Evolutionary conservation across 2,329 filamentous ascomycete genomes (phyloP).

Genomic region (Sordariomycetes sp.): DNA sequence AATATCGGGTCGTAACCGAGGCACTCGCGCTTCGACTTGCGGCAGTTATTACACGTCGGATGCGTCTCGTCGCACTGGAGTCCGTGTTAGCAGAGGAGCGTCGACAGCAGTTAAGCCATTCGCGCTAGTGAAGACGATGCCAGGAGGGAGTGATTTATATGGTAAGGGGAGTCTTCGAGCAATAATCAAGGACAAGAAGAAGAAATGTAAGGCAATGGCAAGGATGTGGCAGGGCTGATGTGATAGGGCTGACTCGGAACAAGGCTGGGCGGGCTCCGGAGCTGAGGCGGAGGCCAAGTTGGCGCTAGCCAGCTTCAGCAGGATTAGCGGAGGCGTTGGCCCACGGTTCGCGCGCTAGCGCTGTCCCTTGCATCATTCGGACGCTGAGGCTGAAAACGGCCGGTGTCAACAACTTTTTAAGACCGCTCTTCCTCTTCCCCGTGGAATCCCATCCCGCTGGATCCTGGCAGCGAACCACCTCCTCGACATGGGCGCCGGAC

Average conservation of each 20-base stretch:
- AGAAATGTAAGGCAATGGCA: background rate
- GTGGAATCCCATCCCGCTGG: too few species aligned
- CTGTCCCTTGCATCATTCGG: too few species aligned
- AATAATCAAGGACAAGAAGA: too few species aligned
- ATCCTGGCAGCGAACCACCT: too few species aligned
- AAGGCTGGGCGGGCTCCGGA: background rate
- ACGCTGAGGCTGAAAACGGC: background rate
- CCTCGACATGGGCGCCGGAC: too few species aligned
- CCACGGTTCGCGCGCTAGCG: background rate
- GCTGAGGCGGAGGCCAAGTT: background rate
- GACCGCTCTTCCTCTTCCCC: too few species aligned
- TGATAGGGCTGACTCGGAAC: background rate
- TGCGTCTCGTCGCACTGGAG: conserved; percentile 88
- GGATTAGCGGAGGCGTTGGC: background rate
- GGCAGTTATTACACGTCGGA: conserved; percentile 82
- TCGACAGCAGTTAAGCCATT: background rate
- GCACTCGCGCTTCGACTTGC: conserved; percentile 81
- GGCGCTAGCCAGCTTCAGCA: background rate
- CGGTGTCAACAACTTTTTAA: background rate
- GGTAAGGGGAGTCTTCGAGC: too few species aligned
- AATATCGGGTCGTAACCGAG: conserved; percentile 82
- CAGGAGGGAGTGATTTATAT: too few species aligned
- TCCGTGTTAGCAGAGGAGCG: background rate
- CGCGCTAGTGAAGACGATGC: too few species aligned
- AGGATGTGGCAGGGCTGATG: background rate